Evolutionary conservation across 108 stramenopile species (phyloP), one percentile per base, ranked within the genome.

Genomic region (Nitzschia inconspicua): DNA sequence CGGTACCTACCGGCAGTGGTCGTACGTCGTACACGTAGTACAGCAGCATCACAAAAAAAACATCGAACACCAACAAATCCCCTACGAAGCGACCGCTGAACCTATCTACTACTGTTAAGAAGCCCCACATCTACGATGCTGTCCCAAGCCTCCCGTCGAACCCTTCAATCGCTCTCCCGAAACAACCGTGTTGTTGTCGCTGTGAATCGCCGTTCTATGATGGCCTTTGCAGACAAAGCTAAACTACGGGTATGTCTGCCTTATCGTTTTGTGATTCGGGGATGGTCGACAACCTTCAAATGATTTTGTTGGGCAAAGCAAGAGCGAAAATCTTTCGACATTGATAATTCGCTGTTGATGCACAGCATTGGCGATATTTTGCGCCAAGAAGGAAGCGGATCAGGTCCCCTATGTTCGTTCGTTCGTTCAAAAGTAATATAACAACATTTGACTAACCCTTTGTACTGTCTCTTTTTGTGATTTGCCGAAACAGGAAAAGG

Each of bases 401-500:
- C 34, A 30, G 27, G 1, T 23, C 1, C 3, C 2, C 8, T 8
- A 46, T 47, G 14, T 30, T 13, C 19, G 11, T 31, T 29, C 10
- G n/a, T 31, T 31, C 13, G 10, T 47, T 47, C 47, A 24, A 18
- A 9, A 16, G 16, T 47, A 16, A 20, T 57, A 9, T 18, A 43
- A n/a, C 18, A 10, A 11, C 4, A 7, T 25, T 11, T 11, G 22
- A 43, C 6, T 10, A 25, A 16, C 25, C 10, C 10, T 27, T 53
- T 16, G 28, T 20, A 6, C 53, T 13, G 7, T 23, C 34, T 14
- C 37, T 5, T 14, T 44, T 10, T 26, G 9, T 37, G n/a, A n/a
- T n/a, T n/a, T n/a, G n/a, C n/a, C n/a, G n/a, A n/a, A n/a, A 49
- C 57, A 78, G 77, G 72, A 73, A 59, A 64, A 55, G 32, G 72